Conservation (phyloP, 2,329 filamentous ascomycete genomes). For the Davidsoniella eucalypti region DNA sequence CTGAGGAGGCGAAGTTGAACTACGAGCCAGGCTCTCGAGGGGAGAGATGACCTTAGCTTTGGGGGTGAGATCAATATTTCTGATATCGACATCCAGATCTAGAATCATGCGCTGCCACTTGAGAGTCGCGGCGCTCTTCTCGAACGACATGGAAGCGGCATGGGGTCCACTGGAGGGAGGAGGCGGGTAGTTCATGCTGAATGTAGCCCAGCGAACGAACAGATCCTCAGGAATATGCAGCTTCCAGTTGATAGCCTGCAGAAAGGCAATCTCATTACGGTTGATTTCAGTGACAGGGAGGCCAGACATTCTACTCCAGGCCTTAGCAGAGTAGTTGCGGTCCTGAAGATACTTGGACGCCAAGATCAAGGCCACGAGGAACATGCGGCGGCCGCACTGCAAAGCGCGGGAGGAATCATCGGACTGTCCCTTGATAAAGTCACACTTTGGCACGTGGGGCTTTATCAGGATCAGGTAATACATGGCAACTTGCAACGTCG, state of each 20-base stretch:
- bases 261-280: conserved; percentile 85
- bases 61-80: conserved; percentile 32
- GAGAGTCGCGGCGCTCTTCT: conserved; percentile 22
- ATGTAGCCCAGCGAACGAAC: conserved; percentile 87
- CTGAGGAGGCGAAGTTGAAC: background rate
- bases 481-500: conserved; percentile 86
- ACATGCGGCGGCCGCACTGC: conserved; percentile 95
- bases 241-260: conserved; percentile 82
- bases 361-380: conserved; percentile 81
- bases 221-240: conserved; percentile 79
- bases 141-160: conserved; percentile 18
- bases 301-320: conserved; percentile 99
- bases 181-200: conserved; percentile 73
- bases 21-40: background rate
- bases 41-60: background rate
- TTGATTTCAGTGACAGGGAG: conserved; percentile 88
- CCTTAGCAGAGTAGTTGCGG: conserved; percentile 89
- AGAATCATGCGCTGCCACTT: conserved; percentile 42
- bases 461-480: conserved; percentile 95
- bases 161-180: conserved; percentile 41
- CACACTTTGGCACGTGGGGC: conserved; percentile 55
- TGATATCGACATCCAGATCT: conserved; percentile 37
- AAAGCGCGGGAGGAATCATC: conserved; percentile 62
- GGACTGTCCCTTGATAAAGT: conserved; percentile 54
- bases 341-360: conserved; percentile 98